Percentiles rank a stretch among this genome's conserved stretches.
phyloP scores from a whole-genome alignment of 129 eudicot genomes.

The Lactuca sativa region DNA sequence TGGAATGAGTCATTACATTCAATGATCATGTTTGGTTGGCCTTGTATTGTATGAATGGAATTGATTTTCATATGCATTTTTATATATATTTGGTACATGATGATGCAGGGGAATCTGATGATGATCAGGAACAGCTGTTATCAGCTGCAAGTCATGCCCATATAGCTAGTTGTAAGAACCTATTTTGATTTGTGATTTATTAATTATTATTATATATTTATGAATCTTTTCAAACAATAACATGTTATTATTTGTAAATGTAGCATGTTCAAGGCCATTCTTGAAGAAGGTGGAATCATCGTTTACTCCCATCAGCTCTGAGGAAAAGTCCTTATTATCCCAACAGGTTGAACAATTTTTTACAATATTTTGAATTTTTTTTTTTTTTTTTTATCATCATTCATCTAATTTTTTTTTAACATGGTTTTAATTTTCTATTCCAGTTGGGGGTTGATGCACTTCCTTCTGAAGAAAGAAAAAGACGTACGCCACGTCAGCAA shows the following conservation, averaged over 20 bases:
- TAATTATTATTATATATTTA: neutral
- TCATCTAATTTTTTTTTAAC: constrained; percentile 4
- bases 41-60: neutral
- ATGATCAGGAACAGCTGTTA: constrained; percentile 77
- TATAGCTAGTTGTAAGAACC: constrained; percentile 51
- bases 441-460: constrained; percentile 44
- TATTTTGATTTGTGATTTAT: neutral
- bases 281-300: constrained; percentile 72
- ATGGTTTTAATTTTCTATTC: constrained; percentile 6
- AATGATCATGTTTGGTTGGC: no score
- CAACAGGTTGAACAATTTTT: constrained; percentile 52
- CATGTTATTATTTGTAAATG: constrained; percentile 36
- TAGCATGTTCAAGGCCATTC: constrained; percentile 66
- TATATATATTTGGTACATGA: neutral
- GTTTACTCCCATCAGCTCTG: constrained; percentile 48
- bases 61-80: neutral
- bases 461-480: constrained; percentile 32
- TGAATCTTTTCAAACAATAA: neutral
- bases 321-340: constrained; percentile 50
- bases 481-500: constrained; percentile 34
- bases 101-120: constrained; percentile 69
- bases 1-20: no score
- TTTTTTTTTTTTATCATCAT: constrained; percentile 1
- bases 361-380: constrained; percentile 5
- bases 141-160: constrained; percentile 71